Conservation (phyloP, 1,284 basidiomycete genomes). For the Binderoboletus segoi region DNA sequence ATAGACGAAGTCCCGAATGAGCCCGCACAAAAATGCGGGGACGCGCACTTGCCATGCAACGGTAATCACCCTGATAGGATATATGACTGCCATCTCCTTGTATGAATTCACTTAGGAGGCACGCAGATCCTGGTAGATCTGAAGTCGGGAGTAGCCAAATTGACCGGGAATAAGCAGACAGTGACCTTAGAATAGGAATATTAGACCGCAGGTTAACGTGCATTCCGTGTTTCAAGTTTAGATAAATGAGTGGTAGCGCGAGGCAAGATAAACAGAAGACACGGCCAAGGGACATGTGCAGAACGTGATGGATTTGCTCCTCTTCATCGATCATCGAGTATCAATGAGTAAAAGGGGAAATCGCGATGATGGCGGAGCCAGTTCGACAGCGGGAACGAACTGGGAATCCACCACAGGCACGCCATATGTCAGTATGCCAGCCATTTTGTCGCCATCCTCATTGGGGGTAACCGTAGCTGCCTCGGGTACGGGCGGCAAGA, state of each 20-base stretch:
- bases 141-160: constrained; percentile 2
- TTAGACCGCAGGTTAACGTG: constrained; percentile 14
- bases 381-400: constrained; percentile 50
- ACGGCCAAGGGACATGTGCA: constrained; percentile 12
- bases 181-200: constrained; percentile 16
- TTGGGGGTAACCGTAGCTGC: constrained; percentile 15
- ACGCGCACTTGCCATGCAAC: constrained; percentile 1
- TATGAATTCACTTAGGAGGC: constrained; percentile 6
- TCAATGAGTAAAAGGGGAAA: constrained; percentile 41
- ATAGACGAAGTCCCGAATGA: constrained; percentile 3
- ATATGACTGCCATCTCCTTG: constrained; percentile 17
- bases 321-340: constrained; percentile 24
- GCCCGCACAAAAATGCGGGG: constrained; percentile 6
- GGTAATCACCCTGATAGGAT: constrained; percentile 29
- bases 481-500: constrained; percentile 39
- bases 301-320: constrained; percentile 15
- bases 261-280: constrained; percentile 20
- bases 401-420: constrained; percentile 47
- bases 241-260: constrained; percentile 31
- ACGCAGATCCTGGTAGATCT: constrained; percentile 26
- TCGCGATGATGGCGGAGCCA: constrained; percentile 57
- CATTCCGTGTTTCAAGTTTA: constrained; percentile 29
- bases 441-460: constrained; percentile 38
- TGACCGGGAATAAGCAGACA: constrained; percentile 13
- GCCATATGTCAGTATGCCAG: constrained; percentile 47